phyloP scores from a whole-genome alignment of 208 protist species.

The Entamoeba invadens region DNA sequence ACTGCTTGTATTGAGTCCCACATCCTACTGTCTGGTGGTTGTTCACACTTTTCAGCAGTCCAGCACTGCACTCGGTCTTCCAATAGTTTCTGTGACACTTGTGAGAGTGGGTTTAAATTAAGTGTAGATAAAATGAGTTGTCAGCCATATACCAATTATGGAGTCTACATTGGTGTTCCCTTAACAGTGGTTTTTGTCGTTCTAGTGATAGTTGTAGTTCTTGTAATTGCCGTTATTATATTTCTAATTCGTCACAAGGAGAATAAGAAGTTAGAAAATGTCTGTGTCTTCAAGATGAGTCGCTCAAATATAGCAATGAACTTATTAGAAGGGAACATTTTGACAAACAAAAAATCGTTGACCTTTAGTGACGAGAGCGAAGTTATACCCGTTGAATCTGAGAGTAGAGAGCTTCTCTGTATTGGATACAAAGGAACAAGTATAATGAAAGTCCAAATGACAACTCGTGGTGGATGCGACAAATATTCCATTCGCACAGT shows the following conservation, averaged over 20 bases:
- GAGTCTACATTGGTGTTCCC: background rate
- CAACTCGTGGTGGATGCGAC: too few relatives aligned
- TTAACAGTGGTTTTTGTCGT: background rate
- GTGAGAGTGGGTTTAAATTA: background rate
- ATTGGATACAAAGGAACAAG: too few relatives aligned
- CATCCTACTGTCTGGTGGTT: background rate
- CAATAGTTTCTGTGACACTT: background rate
- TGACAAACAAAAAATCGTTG: too few relatives aligned
- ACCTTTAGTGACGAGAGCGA: background rate
- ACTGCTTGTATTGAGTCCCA: background rate
- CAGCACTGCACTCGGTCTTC: background rate
- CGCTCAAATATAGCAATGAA: background rate
- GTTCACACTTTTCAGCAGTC: background rate
- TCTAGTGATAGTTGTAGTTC: background rate
- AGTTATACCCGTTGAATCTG: background rate
- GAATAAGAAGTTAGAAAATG: background rate
- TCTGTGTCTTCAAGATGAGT: background rate
- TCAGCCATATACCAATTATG: background rate
- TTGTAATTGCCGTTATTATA: background rate
- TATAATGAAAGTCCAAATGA: too few relatives aligned
- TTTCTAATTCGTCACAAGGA: background rate
- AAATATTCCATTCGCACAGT: too few relatives aligned
- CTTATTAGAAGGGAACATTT: background rate
- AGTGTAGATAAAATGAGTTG: background rate
- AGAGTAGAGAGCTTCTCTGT: background rate